These are phyloP conservation scores for Encephalitozoon romaleae DNA, from an alignment of 371 early-diverging fungal species.

Conservation along the genomic window DNA sequence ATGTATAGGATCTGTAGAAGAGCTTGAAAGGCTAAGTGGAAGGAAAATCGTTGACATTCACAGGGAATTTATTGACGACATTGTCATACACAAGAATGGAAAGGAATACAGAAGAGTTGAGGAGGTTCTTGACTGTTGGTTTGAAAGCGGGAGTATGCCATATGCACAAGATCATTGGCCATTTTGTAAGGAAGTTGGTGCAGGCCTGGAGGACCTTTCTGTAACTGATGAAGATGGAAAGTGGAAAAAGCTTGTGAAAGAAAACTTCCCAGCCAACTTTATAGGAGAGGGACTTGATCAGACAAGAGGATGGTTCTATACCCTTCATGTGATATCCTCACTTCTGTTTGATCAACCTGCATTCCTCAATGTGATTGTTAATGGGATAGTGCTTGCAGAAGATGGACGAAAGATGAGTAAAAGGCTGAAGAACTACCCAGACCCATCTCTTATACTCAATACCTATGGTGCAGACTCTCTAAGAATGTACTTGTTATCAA, in stretches of 20 bases:
- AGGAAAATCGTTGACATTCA: slow-evolving; percentile 72
- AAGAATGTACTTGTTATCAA: slow-evolving; percentile 85
- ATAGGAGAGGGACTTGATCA: slow-evolving; percentile 99
- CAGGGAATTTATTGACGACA: slow-evolving; percentile 85
- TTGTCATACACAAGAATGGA: slow-evolving; percentile 79
- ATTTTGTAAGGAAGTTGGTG: slow-evolving; percentile 62
- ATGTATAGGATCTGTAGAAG: slow-evolving; percentile 84
- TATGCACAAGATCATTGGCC: slow-evolving; percentile 99
- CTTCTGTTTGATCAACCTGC: slow-evolving; percentile 92
- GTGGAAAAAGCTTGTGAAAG: slow-evolving; percentile 61
- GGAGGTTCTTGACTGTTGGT: slow-evolving; percentile 99
- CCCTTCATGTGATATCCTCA: slow-evolving; percentile 91
- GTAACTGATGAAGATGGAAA: slow-evolving; percentile 68
- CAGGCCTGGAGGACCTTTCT: slow-evolving; percentile 59
- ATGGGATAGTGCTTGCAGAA: slow-evolving; percentile 89
- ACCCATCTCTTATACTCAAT: slow-evolving; percentile 75
- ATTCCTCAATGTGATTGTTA: slow-evolving; percentile 95
- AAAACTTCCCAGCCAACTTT: slow-evolving; percentile 94
- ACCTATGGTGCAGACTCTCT: slow-evolving; percentile 93
- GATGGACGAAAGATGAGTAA: slow-evolving; percentile 99
- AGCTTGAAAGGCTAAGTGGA: slow-evolving; percentile 76
- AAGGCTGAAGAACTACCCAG: slow-evolving; percentile 97
- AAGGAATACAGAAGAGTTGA: slow-evolving; percentile 73
- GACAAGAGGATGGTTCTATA: slow-evolving; percentile 99
- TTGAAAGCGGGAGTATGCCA: slow-evolving; percentile 90